These are phyloP conservation scores for Diplodia seriata DNA, from an alignment of 2,329 filamentous ascomycete species.

Conservation along the genomic window DNA sequence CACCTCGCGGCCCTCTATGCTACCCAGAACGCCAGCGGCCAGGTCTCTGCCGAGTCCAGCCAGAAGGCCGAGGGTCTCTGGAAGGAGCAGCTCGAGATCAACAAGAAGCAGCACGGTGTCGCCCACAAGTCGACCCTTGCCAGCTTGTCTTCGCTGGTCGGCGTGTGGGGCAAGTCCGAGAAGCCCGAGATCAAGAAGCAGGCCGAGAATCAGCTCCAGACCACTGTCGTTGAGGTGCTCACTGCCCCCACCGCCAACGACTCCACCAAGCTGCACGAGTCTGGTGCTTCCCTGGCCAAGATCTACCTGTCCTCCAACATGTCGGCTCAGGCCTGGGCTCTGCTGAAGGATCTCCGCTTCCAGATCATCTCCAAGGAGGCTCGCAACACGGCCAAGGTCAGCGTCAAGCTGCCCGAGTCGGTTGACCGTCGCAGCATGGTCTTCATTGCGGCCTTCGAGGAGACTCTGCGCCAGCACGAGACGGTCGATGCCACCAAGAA, in stretches of 20 bases:
- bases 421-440: constrained; percentile 43
- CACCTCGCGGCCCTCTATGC: constrained; percentile 44
- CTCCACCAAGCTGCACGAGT: constrained; percentile 58
- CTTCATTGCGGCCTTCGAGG: constrained; percentile 56
- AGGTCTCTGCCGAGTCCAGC: constrained; percentile 33
- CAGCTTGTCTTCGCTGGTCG: constrained; percentile 47
- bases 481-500: constrained; percentile 35
- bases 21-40: constrained; percentile 39
- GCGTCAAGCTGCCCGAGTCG: constrained; percentile 43
- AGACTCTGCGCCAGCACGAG: constrained; percentile 51
- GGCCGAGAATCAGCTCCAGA: constrained; percentile 40
- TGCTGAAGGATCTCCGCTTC: constrained; percentile 52
- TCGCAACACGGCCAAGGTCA: constrained; percentile 35
- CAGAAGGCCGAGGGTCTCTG: constrained; percentile 49
- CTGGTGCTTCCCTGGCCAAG: constrained; percentile 55
- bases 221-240: constrained; percentile 46
- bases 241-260: constrained; percentile 46
- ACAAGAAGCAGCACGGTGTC: constrained; percentile 47
- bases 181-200: constrained; percentile 50
- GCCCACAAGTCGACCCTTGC: constrained; percentile 49
- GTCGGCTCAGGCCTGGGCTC: constrained; percentile 22
- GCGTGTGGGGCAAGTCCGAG: constrained; percentile 49
- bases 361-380: constrained; percentile 57
- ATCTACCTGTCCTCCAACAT: constrained; percentile 47
- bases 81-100: constrained; percentile 48